Percentiles rank a stretch among this genome's conserved stretches.
phyloP scores from a whole-genome alignment of 208 protist species.

The Acanthamoeba castellanii region DNA sequence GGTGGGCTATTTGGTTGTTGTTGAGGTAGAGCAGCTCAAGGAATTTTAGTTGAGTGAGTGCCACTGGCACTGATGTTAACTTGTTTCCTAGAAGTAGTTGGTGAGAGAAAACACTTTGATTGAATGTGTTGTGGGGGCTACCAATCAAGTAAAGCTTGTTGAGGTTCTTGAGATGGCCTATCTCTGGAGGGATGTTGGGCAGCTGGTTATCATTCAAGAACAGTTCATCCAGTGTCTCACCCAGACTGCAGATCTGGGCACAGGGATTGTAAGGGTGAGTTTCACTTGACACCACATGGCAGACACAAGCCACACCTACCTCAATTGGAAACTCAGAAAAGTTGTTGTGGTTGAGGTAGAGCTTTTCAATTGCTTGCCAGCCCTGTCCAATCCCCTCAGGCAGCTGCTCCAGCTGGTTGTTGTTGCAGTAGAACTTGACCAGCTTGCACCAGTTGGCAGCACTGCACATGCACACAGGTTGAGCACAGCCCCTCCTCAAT shows the following conservation, averaged over 20 bases:
- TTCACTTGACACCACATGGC: neutral
- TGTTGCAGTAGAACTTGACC: conserved; percentile 58
- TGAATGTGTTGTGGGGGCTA: neutral
- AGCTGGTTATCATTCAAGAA: conserved; percentile 27
- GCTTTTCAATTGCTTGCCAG: conserved; percentile 11
- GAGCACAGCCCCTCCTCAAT: too few relatives aligned
- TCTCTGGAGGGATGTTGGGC: neutral
- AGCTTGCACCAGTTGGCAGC: neutral
- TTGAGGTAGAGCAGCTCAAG: conserved; percentile 57
- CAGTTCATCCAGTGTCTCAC: conserved; percentile 35
- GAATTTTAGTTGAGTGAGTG: conserved; percentile 38
- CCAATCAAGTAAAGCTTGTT: conserved; percentile 39
- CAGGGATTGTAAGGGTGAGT: neutral
- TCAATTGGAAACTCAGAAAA: neutral
- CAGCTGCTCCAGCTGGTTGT: conserved; percentile 18
- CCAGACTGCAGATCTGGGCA: neutral
- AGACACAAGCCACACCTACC: neutral
- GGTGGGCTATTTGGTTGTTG: neutral
- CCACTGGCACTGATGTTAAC: neutral
- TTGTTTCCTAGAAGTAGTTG: neutral
- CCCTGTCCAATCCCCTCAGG: conserved; percentile 3
- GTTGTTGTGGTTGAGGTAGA: conserved; percentile 58
- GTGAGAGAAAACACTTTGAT: neutral
- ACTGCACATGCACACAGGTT: neutral
- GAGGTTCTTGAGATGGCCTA: conserved; percentile 32